Conservation (phyloP, 2,329 filamentous ascomycete genomes). For the Neopestalotiopsis sp. region DNA sequence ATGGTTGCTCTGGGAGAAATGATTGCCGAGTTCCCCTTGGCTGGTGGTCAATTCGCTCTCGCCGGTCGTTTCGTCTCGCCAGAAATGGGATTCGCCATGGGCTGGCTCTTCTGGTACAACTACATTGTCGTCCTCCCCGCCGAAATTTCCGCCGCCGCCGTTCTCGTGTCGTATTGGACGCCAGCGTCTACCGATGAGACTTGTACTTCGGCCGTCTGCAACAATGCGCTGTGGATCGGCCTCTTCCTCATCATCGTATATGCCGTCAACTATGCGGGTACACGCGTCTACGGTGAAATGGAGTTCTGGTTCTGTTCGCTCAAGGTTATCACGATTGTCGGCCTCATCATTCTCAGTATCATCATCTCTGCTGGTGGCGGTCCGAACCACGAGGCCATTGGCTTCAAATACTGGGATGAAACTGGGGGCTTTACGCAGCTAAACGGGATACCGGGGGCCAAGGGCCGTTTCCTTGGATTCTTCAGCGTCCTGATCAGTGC, state of each 20-base stretch:
- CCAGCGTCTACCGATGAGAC: slow-evolving; percentile 16
- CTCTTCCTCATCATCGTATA: slow-evolving; percentile 17
- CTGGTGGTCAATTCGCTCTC: slow-evolving; percentile 25
- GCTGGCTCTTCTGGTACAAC: slow-evolving; percentile 24
- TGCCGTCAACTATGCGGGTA: slow-evolving; percentile 10
- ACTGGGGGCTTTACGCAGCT: background rate
- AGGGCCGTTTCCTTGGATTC: background rate
- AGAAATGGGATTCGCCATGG: slow-evolving; percentile 24
- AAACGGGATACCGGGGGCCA: slow-evolving; percentile 3
- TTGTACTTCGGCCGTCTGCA: slow-evolving; percentile 23
- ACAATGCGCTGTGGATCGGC: slow-evolving; percentile 23
- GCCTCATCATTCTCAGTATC: slow-evolving; percentile 14
- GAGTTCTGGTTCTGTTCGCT: slow-evolving; percentile 12
- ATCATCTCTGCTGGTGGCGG: slow-evolving; percentile 11
- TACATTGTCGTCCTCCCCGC: slow-evolving; percentile 24
- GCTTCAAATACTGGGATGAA: slow-evolving; percentile 12
- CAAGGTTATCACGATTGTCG: slow-evolving; percentile 14
- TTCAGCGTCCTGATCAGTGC: slow-evolving; percentile 9
- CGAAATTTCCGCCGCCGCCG: slow-evolving; percentile 24
- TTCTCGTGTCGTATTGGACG: slow-evolving; percentile 25
- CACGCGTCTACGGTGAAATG: slow-evolving; percentile 12
- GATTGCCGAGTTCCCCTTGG: slow-evolving; percentile 23
- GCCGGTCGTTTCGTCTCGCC: slow-evolving; percentile 25
- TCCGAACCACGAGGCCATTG: slow-evolving; percentile 10
- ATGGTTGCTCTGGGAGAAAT: slow-evolving; percentile 20